Evolutionary conservation across 352 stramenopile species (phyloP), one percentile per base, ranked within the genome.

Genomic region (Globisporangium irregulare): DNA sequence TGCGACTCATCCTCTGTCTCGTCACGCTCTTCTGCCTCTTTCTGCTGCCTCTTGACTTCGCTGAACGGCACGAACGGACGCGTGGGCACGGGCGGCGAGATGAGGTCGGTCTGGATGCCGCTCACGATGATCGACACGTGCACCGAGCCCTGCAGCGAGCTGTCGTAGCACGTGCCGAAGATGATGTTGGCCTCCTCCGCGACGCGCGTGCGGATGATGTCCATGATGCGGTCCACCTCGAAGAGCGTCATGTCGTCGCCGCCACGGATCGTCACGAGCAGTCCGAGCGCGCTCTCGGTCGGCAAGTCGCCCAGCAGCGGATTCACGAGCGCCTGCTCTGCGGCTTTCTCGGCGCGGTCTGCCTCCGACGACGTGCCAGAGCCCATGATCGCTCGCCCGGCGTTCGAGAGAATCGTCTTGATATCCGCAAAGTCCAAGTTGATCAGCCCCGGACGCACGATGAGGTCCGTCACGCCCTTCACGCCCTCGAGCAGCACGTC

Each of bases 341-440:
- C 96, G 15, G 96, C 94, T 75, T 98, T 91, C 41, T 82, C 78
- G 1, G 97, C 96, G 18, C 95, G 84, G 5, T 84, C 84, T n/a
- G 94, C 82, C 15, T 76, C 85, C 3, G 68, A 83, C 8, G 86
- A 82, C 38, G 77, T 76, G 14, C 96, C 96, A 6, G 97, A 98
- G 61, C 97, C 97, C 96, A 99, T 99, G 54, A 99, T 91, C 22
- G 96, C 97, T 15, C 93, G 95, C 0, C 97, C 96, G 6, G 95
- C 95, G 73, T 96, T 93, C 38, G 90, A 93, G 71, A 99, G 90
- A 61, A 99, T 97, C 12, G 93, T 95, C 69, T 97, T 93, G 64
- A 99, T 98, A 76, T 99, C 97, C 25, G 96, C 97, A 82, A 99
- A 99, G 74, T 99, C 97, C 18, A 99, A 80, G 73, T 99, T 99